Evolutionary conservation across 495 filamentous ascomycete species (phyloP).

Genomic region (Penicillium manginii): DNA sequence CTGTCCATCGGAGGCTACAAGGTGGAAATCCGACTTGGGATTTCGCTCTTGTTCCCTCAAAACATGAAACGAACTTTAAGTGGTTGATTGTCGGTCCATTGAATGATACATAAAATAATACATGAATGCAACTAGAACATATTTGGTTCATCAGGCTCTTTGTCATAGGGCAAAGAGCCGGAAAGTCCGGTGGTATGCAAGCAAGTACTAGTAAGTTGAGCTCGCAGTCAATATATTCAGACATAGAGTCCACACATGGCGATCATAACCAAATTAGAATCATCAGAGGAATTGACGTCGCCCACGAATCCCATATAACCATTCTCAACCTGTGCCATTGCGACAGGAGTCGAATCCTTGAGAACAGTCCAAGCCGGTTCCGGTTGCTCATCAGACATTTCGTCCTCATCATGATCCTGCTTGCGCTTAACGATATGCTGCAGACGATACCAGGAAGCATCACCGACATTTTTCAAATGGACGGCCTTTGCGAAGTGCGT

Average conservation of each 20-base stretch:
- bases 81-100: background rate
- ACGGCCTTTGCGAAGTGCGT: background rate
- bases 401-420: background rate
- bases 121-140: background rate
- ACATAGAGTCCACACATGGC: slow-evolving; percentile 10
- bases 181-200: background rate
- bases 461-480: background rate
- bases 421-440: background rate
- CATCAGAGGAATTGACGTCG: background rate
- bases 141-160: too few relatives aligned
- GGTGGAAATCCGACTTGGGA: background rate
- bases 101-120: background rate
- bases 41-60: slow-evolving; percentile 1
- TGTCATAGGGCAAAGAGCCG: background rate
- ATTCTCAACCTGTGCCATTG: background rate
- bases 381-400: background rate
- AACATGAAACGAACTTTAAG: background rate
- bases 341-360: slow-evolving; percentile 2
- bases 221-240: background rate
- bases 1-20: background rate
- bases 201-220: background rate
- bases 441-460: background rate
- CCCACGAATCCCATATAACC: slow-evolving; percentile 15
- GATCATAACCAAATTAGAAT: background rate
- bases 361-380: background rate